These are phyloP conservation scores for Crotalaria pallida DNA, from an alignment of 306 rosid genomes.

Conservation along the genomic window DNA sequence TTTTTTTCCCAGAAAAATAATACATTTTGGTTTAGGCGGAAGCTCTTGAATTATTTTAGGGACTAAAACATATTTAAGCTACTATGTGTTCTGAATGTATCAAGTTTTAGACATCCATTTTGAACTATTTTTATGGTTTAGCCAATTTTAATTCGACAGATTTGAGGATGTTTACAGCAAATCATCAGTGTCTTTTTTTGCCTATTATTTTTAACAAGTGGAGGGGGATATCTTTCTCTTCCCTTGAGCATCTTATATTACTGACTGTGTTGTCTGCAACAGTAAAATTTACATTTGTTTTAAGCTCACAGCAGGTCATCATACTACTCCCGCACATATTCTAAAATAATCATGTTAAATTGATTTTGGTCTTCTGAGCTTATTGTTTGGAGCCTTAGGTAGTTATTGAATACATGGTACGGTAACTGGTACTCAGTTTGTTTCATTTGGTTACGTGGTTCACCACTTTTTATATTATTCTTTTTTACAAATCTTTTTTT, in stretches of 20 bases:
- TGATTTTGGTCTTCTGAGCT: neutral
- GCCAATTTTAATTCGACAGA: neutral
- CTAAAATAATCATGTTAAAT: neutral
- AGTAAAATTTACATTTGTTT: neutral
- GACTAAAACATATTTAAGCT: too few relatives aligned
- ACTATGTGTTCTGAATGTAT: neutral
- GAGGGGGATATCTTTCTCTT: neutral
- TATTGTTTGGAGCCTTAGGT: neutral
- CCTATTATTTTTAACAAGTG: neutral
- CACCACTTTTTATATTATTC: too few relatives aligned
- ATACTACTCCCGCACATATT: neutral
- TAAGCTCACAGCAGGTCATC: neutral
- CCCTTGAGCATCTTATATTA: neutral
- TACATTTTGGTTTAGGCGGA: neutral
- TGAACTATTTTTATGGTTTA: neutral
- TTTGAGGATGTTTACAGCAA: slow-evolving; percentile 8
- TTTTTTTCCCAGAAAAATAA: neutral
- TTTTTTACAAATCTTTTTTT: too few relatives aligned
- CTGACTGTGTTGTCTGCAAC: neutral
- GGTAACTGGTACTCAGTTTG: too few relatives aligned
- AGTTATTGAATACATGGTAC: too few relatives aligned
- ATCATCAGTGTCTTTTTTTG: neutral
- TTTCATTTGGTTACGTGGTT: too few relatives aligned
- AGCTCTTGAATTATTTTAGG: neutral
- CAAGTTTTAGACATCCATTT: neutral